Conservation (phyloP, 495 filamentous ascomycete genomes). For the Trichoderma gamsii region DNA sequence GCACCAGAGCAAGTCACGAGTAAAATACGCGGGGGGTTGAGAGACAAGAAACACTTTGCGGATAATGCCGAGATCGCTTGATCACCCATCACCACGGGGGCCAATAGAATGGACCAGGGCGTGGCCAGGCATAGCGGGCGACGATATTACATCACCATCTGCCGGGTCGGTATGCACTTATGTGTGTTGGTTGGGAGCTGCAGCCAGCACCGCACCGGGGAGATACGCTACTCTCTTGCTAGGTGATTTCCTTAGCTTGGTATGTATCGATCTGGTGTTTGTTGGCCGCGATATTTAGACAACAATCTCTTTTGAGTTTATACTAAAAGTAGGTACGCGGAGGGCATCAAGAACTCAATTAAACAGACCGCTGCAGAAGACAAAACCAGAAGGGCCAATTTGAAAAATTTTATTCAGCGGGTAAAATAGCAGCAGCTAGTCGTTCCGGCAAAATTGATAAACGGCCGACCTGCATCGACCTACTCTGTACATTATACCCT, state of each 20-base stretch:
- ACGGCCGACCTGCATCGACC: neutral
- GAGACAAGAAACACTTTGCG: neutral
- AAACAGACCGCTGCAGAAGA: neutral
- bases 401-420: neutral
- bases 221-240: too few relatives aligned
- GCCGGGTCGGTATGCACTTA: neutral
- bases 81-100: conserved; percentile 3
- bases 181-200: neutral
- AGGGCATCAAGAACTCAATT: neutral
- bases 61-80: conserved; percentile 13
- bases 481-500: neutral
- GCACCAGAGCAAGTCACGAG: neutral
- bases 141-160: neutral
- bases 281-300: too few relatives aligned
- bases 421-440: neutral
- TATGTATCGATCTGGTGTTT: too few relatives aligned
- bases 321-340: neutral
- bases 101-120: conserved; percentile 2
- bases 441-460: conserved; percentile 2
- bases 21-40: neutral
- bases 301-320: too few relatives aligned
- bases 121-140: neutral
- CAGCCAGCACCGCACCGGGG: too few relatives aligned
- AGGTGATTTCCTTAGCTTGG: too few relatives aligned
- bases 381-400: neutral